These are phyloP conservation scores for Fusarium sp. DNA, from an alignment of 2,329 filamentous ascomycete genomes.

Conservation along the genomic window DNA sequence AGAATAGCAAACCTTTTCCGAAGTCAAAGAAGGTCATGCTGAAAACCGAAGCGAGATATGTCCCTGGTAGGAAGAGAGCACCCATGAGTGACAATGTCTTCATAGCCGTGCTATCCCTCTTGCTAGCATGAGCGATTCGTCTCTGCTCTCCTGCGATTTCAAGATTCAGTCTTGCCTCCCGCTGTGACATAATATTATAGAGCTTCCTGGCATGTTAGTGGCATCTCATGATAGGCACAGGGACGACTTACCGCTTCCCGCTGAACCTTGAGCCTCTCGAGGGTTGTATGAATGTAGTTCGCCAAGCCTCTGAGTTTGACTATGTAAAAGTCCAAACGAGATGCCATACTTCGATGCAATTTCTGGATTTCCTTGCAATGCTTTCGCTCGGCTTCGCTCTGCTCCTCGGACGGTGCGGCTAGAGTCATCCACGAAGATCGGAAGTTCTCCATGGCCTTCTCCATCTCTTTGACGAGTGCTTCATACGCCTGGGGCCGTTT, in stretches of 20 bases:
- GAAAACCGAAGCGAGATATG: conserved; percentile 73
- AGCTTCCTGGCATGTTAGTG: conserved; percentile 58
- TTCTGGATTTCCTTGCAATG: conserved; percentile 55
- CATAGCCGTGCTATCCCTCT: conserved; percentile 74
- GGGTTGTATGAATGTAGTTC: conserved; percentile 72
- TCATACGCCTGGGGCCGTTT: conserved; percentile 72
- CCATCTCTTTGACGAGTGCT: conserved; percentile 65
- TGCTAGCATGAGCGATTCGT: conserved; percentile 70
- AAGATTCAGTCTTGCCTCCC: conserved; percentile 73
- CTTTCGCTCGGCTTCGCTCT: conserved; percentile 47
- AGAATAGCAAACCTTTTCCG: conserved; percentile 56
- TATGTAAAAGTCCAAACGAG: conserved; percentile 70
- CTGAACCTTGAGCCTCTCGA: conserved; percentile 72
- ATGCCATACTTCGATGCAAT: conserved; percentile 66
- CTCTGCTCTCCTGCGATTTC: conserved; percentile 73
- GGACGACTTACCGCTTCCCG: conserved; percentile 65
- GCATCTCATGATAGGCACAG: conserved; percentile 19
- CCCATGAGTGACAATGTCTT: conserved; percentile 75
- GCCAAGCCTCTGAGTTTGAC: conserved; percentile 72
- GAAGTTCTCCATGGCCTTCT: conserved; percentile 62
- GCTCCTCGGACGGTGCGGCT: conserved; percentile 31
- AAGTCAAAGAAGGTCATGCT: conserved; percentile 78
- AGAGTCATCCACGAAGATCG: conserved; percentile 45
- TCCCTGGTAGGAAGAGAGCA: conserved; percentile 73
- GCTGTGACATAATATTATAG: conserved; percentile 76